Evolutionary conservation across 2,329 filamentous ascomycete genomes (phyloP).

Genomic region (Neonectria neomacrospora): DNA sequence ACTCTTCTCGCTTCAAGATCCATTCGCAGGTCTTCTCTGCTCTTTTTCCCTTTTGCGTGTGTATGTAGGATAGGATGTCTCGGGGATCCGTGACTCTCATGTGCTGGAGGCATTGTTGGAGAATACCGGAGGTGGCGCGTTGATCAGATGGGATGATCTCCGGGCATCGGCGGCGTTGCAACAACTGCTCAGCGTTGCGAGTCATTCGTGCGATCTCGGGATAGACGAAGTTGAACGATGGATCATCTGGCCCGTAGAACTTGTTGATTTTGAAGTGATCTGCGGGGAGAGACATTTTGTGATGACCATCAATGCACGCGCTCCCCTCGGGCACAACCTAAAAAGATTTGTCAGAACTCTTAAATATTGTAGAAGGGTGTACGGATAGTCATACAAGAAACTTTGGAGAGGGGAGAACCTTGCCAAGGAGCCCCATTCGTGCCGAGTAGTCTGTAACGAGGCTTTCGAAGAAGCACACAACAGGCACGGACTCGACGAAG

Average conservation of each 20-base stretch:
- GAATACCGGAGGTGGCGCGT: background rate
- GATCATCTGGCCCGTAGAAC: background rate
- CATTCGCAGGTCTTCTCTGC: background rate
- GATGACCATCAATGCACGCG: background rate
- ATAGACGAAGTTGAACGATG: background rate
- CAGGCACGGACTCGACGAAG: background rate
- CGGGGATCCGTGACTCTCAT: background rate
- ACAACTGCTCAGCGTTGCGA: background rate
- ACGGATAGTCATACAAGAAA: background rate
- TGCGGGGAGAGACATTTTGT: background rate
- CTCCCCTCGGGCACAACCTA: background rate
- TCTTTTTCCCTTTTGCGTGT: background rate
- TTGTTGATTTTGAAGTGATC: conserved; percentile 1
- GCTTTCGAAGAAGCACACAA: background rate
- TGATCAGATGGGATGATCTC: background rate
- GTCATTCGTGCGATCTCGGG: background rate
- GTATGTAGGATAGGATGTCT: background rate
- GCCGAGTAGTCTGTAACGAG: background rate
- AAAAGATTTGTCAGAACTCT: background rate
- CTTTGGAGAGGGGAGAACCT: background rate
- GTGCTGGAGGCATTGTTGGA: background rate
- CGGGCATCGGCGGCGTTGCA: background rate
- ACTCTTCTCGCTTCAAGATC: background rate
- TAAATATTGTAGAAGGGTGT: accelerated
- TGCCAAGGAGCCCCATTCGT: background rate